These are phyloP conservation scores for Aspergillus nanangensis DNA, from an alignment of 495 filamentous ascomycete species.

Conservation along the genomic window DNA sequence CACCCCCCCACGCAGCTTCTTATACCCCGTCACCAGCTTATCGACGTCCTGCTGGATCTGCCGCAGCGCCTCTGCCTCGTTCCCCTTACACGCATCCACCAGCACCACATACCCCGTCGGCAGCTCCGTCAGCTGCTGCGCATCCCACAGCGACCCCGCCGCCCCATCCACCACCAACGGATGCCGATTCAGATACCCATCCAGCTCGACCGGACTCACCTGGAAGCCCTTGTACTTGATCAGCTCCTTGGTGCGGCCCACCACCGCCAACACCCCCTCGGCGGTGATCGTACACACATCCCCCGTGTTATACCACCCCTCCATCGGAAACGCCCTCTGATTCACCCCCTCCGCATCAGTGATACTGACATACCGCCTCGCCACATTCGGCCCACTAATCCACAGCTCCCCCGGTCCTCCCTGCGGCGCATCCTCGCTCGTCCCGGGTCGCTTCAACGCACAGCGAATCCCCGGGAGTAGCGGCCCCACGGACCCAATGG, in stretches of 20 bases:
- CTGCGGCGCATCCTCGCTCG: background rate
- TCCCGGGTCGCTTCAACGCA: background rate
- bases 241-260: conserved; percentile 1
- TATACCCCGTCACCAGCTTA: conserved; percentile 1
- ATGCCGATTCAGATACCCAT: conserved; percentile 1
- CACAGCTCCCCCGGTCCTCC: conserved; percentile 1
- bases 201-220: background rate
- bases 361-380: background rate
- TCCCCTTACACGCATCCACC: background rate
- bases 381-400: conserved; percentile 4
- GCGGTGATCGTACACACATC: background rate
- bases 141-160: background rate
- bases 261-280: background rate
- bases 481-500: background rate
- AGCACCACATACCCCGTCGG: conserved; percentile 1
- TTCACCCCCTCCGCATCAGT: background rate
- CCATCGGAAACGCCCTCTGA: conserved; percentile 1
- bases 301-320: conserved; percentile 2
- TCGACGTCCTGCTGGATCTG: conserved; percentile 1
- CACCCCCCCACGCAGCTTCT: background rate
- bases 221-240: conserved; percentile 3
- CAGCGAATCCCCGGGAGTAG: background rate
- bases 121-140: background rate
- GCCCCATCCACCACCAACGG: conserved; percentile 1
- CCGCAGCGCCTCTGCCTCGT: background rate